Evolutionary conservation across 805 yeast species (phyloP).

Genomic region (Candida fluviatilis): DNA sequence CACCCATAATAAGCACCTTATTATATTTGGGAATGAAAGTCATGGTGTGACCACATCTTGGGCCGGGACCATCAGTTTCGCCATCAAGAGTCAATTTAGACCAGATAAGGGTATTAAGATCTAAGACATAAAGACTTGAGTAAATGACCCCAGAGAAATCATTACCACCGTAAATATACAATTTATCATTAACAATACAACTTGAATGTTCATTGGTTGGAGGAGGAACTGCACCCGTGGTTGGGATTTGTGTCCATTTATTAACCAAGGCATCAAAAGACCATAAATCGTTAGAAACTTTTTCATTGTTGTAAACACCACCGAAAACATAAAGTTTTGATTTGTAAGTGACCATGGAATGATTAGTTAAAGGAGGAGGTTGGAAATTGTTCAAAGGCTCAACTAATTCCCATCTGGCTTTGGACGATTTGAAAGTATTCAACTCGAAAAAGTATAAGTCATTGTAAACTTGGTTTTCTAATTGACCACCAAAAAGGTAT

Average conservation of each 20-base stretch:
- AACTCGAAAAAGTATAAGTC: slow-evolving; percentile 86
- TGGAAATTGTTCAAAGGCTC: slow-evolving; percentile 43
- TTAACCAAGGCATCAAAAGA: slow-evolving; percentile 65
- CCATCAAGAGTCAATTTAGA: slow-evolving; percentile 53
- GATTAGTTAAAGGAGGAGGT: slow-evolving; percentile 89
- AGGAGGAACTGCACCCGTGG: slow-evolving; percentile 73
- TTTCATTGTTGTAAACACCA: slow-evolving; percentile 69
- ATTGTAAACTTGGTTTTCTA: slow-evolving; percentile 76
- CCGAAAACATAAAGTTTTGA: slow-evolving; percentile 85
- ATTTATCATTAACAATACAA: slow-evolving; percentile 67
- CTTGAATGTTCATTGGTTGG: slow-evolving; percentile 93
- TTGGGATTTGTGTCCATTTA: slow-evolving; percentile 66
- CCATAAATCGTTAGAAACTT: slow-evolving; percentile 73
- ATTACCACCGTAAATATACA: slow-evolving; percentile 90
- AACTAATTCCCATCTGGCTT: slow-evolving; percentile 78
- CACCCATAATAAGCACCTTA: slow-evolving; percentile 84
- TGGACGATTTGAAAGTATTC: slow-evolving; percentile 77
- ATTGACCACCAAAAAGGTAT: slow-evolving; percentile 92
- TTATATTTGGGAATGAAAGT: slow-evolving; percentile 64
- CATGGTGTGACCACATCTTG: slow-evolving; percentile 89
- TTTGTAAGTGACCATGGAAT: slow-evolving; percentile 78
- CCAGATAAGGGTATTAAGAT: slow-evolving; percentile 71
- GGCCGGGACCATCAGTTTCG: slow-evolving; percentile 58
- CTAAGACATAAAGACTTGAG: slow-evolving; percentile 67
- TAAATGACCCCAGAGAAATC: slow-evolving; percentile 66